phyloP scores from a whole-genome alignment of 2,329 filamentous ascomycete species.

The Ampelomyces quisqualis region DNA sequence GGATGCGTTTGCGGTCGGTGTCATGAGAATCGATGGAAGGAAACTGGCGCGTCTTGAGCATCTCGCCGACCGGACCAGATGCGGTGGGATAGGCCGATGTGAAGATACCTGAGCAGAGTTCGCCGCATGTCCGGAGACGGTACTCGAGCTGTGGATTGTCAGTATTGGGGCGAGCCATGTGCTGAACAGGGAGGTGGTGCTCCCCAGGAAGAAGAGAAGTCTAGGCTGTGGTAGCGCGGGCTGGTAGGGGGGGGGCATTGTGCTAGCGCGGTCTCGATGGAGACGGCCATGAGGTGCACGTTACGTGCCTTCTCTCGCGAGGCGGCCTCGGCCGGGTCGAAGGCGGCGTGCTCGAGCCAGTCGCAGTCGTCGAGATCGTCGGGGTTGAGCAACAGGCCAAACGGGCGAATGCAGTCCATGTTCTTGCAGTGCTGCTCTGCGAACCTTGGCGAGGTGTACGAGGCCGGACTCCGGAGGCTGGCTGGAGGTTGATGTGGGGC shows the following conservation, averaged over 20 bases:
- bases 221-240: no score
- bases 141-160: conserved; percentile 64
- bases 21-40: conserved; percentile 61
- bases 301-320: conserved; percentile 61
- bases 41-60: conserved; percentile 58
- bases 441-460: conserved; percentile 25
- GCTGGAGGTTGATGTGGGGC: conserved; percentile 17
- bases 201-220: no score
- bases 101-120: conserved; percentile 79
- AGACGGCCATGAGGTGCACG: no score
- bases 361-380: conserved; percentile 65
- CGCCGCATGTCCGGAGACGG: conserved; percentile 71
- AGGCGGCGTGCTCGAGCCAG: conserved; percentile 58
- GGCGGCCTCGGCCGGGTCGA: conserved; percentile 60
- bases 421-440: conserved; percentile 33
- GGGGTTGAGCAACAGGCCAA: conserved; percentile 70
- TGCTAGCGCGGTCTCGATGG: conserved; percentile 5
- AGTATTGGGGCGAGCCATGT: no score
- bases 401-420: conserved; percentile 66
- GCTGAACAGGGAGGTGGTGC: no score
- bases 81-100: conserved; percentile 63
- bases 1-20: conserved; percentile 60
- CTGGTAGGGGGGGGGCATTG: no score
- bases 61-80: conserved; percentile 44
- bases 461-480: conserved; percentile 16